phyloP scores from a whole-genome alignment of 129 eudicot genomes.

The Centaurea solstitialis region DNA sequence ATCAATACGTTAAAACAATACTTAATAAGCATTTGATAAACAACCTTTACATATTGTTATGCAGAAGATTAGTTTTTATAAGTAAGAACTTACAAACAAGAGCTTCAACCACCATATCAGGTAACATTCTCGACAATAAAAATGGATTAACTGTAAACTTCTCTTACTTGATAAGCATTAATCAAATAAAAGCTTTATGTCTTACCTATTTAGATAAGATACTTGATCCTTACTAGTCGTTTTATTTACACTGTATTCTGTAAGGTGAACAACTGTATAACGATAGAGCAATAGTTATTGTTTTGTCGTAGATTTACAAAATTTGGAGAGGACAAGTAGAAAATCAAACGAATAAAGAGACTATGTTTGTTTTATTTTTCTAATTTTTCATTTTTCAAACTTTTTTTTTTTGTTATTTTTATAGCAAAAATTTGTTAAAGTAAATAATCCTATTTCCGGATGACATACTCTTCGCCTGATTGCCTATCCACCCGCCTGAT shows the following conservation, averaged over 20 bases:
- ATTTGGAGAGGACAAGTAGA: neutral
- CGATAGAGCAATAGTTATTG: neutral
- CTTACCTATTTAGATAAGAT: too few relatives aligned
- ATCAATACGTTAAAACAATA: neutral
- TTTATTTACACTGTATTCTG: too few relatives aligned
- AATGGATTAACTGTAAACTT: too few relatives aligned
- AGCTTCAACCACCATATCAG: too few relatives aligned
- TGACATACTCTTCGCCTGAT: conserved; percentile 62
- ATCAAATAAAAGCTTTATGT: too few relatives aligned
- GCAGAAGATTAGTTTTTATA: too few relatives aligned
- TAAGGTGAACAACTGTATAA: too few relatives aligned
- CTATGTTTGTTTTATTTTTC: neutral
- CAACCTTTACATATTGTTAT: too few relatives aligned
- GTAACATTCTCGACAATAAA: too few relatives aligned
- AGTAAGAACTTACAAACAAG: too few relatives aligned
- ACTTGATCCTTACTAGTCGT: too few relatives aligned
- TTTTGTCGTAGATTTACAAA: neutral
- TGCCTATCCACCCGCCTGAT: conserved; percentile 48
- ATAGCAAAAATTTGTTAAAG: neutral
- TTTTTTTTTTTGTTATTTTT: neutral
- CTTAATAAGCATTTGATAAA: neutral
- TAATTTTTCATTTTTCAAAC: neutral
- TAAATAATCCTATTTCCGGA: conserved; percentile 34
- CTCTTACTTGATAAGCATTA: too few relatives aligned
- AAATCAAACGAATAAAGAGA: neutral